Base-by-base conservation (phyloP, 345 rosid species). In the Gossypium herbaceum region DNA sequence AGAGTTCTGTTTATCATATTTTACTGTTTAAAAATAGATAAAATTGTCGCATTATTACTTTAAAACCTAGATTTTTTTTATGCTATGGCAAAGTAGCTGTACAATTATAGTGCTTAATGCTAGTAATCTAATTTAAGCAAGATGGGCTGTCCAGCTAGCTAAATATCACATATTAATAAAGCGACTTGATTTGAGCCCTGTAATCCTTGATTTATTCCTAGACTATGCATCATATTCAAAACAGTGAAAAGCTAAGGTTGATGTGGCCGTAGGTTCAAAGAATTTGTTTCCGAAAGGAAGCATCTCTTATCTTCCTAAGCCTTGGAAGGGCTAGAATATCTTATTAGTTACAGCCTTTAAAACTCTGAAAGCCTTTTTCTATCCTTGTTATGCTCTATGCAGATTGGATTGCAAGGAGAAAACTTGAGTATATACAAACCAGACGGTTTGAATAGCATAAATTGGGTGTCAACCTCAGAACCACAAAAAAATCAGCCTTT, bases 321-420 rank as follows among this genome's bases (percentile, higher is more conserved):
- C 74, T 82, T 56, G 15, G 2, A 17, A 43, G 68, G 15, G 68
- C 59, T 45, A 27, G n/a, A 65, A 74, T 58, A 29, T 71, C 34
- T 22, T 58, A 71, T 51, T 60, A 19, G 13, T 45, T 22, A 29
- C 20, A n/a, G 24, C 22, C 45, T 65, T 70, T 47, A 45, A 65
- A 13, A 54, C 8, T 61, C 19, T 76, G 20, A 39, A 45, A 76
- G n/a, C 54, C 52, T 76, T 43, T 47, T 71, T 79, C 12, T 44
- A 69, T 54, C 59, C 68, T 22, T 59, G 16, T 9, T 79, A 19
- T 80, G 77, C 70, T 61, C 60, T 69, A 82, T 56, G 71, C 83
- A 93, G 98, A 83, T 93, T 29, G 91, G 99, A 48, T 76, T 90
- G 80, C 81, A 87, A 82, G 99, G 99, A 81, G 98, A 95, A 76